A percentile compares a stretch with the other conserved stretches of the same genome.
phyloP scores from a whole-genome alignment of 208 protist genomes.

The Crithidia bombi region DNA sequence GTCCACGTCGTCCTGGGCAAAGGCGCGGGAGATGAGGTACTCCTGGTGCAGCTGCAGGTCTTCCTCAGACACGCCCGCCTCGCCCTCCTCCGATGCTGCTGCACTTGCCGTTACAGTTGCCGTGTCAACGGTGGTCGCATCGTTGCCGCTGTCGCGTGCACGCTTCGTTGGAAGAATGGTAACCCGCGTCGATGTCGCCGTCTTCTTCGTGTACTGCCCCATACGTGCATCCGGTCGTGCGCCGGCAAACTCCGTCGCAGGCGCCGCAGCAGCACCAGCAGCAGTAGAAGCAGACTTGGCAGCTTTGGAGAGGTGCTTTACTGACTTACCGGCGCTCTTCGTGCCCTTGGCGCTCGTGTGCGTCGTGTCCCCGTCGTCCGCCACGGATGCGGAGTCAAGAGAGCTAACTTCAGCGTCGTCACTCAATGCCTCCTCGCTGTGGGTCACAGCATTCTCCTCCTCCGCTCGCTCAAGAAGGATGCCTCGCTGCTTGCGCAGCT shows the following conservation, averaged over 20 bases:
- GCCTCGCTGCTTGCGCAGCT: constrained; percentile 48
- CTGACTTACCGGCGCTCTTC: background rate
- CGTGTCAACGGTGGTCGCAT: background rate
- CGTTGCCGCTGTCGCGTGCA: constrained; percentile 4
- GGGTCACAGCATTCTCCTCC: constrained; percentile 5
- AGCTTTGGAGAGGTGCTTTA: constrained; percentile 1
- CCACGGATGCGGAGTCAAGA: constrained; percentile 5
- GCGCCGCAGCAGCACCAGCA: background rate
- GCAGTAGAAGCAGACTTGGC: background rate
- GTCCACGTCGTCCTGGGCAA: constrained; percentile 90
- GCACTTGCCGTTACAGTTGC: background rate
- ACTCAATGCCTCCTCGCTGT: constrained; percentile 15
- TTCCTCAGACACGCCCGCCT: constrained; percentile 28
- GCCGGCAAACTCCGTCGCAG: constrained; percentile 28
- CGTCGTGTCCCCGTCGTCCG: background rate
- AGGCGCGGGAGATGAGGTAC: constrained; percentile 91
- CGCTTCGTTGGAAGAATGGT: constrained; percentile 33
- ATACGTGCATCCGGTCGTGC: constrained; percentile 12
- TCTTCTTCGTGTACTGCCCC: constrained; percentile 6
- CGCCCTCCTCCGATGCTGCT: background rate
- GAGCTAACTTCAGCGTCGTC: constrained; percentile 18
- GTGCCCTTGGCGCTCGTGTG: background rate
- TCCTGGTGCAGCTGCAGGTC: constrained; percentile 66
- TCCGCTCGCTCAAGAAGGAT: constrained; percentile 41
- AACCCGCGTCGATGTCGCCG: constrained; percentile 24